Evolutionary conservation across 208 protist genomes (phyloP), one percentile per base, ranked within the genome.

Genomic region (Leishmania major): DNA sequence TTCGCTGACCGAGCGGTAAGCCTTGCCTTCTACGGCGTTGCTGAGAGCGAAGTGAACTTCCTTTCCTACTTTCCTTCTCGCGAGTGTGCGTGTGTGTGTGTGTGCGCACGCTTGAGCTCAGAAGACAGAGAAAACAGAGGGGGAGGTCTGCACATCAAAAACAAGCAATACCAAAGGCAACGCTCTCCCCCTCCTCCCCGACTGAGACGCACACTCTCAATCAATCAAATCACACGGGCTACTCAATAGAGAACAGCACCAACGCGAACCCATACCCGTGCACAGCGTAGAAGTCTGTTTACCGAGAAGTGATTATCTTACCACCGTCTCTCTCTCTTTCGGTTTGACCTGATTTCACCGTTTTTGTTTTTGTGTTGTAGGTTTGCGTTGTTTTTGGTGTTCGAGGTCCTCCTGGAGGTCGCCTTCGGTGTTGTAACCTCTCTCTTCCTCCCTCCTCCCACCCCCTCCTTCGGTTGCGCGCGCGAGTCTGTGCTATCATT

Each of bases 21-120:
- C 62, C 17, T 40, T 43, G 5, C 62, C 31, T 35, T 22, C 62
- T 40, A 69, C 31, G 4, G 1, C 31, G 62, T 15, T 3, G 31
- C 62, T 22, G 31, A 40, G 22, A 22, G 31, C 31, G 62, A 40
- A 22, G 28, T 69, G 31, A 40, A 4, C 62, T 64, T 62, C 3
- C 53, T 77, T 49, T 37, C 35, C n/a, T 47, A 53, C 59, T 35
- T 55, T 8, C 19, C 25, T n/a, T 31, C 37, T 51, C n/a, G 72
- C 13, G 37, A 25, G 70, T 75, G 73, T 62, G 71, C 82, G 70
- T 75, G 73, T 64, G 70, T 75, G 73, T 77, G 70, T 75, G 73
- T 64, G 13, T 31, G 2, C 22, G 59, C 28, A n/a, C 28, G 59
- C 28, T 10, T 64, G 22, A 13, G 59, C 59, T 17, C 19, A 31